Evolutionary conservation across 2,329 filamentous ascomycete genomes (phyloP), one percentile per base, ranked within the genome.

Genomic region (Cytospora mali): DNA sequence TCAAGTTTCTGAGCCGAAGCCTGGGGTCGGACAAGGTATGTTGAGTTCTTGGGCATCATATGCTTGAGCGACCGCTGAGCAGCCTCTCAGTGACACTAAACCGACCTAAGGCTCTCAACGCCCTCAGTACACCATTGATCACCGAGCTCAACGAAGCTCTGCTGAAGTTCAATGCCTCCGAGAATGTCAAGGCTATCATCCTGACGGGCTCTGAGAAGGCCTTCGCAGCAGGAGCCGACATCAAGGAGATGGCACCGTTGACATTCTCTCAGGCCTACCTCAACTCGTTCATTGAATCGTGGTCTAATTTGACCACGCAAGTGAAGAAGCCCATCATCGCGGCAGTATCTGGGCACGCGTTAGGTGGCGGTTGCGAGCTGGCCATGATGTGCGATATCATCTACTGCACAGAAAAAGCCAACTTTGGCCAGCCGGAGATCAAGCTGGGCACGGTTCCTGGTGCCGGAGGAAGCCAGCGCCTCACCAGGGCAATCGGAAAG

Each of bases 381-480:
- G 93, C 95, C 55, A 90, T 99, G 83, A 99, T 98, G 95, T 92
- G 90, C 72, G 95, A 99, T 75, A 89, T 98, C 69, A 79, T 99
- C 64, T 98, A 98, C 82, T 95, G 91, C 79, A 93, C 91, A 2
- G 83, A 88, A 56, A 86, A 78, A 18, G 94, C 95, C 68, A 96
- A 92, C 71, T 97, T 99, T 74, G 95, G 95, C 14, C 95, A 98
- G 79, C 95, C 95, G 0, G 95, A 99, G 81, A 92, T 99, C 80
- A 97, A 96, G 79, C 83, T 99, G 3, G 95, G 95, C 28, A 90
- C 90, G 2, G 92, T 98, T 61, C 95, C 95, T 0, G 95, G 95
- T 4, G 95, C 91, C 0, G 95, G 95, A 29, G 95, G 95, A 7
- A 93, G 88, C 66, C 95, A 99, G 81, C 84, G 95, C 10, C 80